Evolutionary conservation across 1,139 yeast genomes (phyloP), one percentile per base, ranked within the genome.

Genomic region (Zhuliangozyma blackwelliae): DNA sequence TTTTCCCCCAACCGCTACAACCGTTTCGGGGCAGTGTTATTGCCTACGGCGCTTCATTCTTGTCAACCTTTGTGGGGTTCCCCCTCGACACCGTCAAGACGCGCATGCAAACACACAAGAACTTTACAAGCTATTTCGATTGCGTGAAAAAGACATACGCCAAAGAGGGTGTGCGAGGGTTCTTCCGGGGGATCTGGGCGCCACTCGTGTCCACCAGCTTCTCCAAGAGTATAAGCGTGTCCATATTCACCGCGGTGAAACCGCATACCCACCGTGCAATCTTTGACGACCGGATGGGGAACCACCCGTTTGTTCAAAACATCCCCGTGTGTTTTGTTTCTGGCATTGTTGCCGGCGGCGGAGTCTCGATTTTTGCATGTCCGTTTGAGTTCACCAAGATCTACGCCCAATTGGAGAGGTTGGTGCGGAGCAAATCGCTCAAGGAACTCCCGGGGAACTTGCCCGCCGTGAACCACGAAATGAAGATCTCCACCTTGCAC

Each of bases 331-430:
- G 89, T 25, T 74, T 82, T 40, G 36, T 72, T 2, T 71, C 94
- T 0, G 96, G 95, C 1, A 61, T 73, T 6, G 46, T 77, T 1
- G 79, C 94, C 0, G 95, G 95, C 2, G 75, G 76, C 2, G 65
- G 72, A 1, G 80, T 83, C 10, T 73, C 89, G 2, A 36, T 77
- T 5, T 75, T 84, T 54, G 86, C 94, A 3, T 82, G 92, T 49
- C 96, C 96, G 0, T 87, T 87, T 55, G 96, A 87, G 55, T 78
- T 85, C 56, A 80, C 92, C 34, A 88, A 88, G 54, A 70, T 87
- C 7, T 86, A 83, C 43, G 83, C 92, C 29, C 96, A 88, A 55
- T 75, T 87, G 49, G 67, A 78, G 48, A 53, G 73, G 41, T 54
- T 78, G 50, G 71, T 75, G 32, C 68, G 68, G 44, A 44, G 37